Evolutionary conservation across 805 yeast species (phyloP), one percentile per base, ranked within the genome.

Genomic region (Yamadazyma kitorensis): DNA sequence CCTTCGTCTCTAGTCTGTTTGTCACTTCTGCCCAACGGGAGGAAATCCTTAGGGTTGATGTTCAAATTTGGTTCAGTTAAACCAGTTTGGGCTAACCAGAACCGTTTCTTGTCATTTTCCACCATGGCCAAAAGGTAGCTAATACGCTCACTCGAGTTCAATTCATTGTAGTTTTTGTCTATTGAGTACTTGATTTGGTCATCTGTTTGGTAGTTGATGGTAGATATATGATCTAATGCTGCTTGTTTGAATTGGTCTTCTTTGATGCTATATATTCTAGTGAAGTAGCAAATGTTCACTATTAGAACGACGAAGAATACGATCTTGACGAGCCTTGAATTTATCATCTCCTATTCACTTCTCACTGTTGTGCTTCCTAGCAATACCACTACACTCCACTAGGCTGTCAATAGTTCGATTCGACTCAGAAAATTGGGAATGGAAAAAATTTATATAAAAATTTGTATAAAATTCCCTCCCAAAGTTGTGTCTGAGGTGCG

Each of bases 41-140:
- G 19, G 28, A 52, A 54, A 19, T 52, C 55, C 7, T 38, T 40
- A 2, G 51, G 48, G 6, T 48, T 39, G 17, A 54, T 41, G 5
- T 21, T 33, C 7, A 54, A 32, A 11, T 44, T 36, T 2, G 51
- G 52, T 26, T 54, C 49, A n/a, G 51, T 47, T 7, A 56, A 40
- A 6, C 39, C 53, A 5, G 57, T 54, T 36, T 57, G 45, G 6
- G 59, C 60, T 12, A 54, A 30, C 64, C 64, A 59, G 34, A 48
- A 58, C n/a, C 52, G 41, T 4, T 50, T 48, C 37, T 49, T 48
- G 24, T 59, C 53, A 12, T 29, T 19, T 8, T 46, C 40, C 11
- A 54, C 56, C 22, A 44, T 33, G 13, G 48, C 41, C 27, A 55
- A 35, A 6, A 49, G 36, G 31, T 48, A 44, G 7, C 48, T 36